A percentile compares a stretch with the other conserved stretches of the same genome.
Conservation (phyloP, 768 basidiomycete genomes). For the Podaxis sp. region DNA sequence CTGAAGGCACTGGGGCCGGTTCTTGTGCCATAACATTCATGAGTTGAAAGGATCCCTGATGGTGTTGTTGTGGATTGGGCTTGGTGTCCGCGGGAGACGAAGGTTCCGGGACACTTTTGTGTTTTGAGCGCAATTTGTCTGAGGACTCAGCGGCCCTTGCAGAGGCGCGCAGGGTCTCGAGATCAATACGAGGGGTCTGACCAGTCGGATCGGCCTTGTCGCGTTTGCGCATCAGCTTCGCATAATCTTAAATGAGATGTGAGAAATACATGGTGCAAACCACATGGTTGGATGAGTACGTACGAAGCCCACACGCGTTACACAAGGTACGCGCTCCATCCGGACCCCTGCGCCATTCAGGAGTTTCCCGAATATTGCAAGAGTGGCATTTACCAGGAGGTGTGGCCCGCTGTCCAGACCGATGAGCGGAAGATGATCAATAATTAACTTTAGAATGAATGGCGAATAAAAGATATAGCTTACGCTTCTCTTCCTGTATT, state of each 20-base stretch:
- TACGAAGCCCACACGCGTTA: constrained; percentile 85
- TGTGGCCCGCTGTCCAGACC: constrained; percentile 66
- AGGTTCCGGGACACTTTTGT: constrained; percentile 21
- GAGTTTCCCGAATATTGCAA: constrained; percentile 84
- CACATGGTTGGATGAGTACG: constrained; percentile 32
- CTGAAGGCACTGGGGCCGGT: constrained; percentile 19
- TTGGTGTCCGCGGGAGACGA: constrained; percentile 30
- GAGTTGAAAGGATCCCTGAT: constrained; percentile 65
- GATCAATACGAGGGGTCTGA: constrained; percentile 59
- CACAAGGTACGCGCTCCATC: constrained; percentile 83
- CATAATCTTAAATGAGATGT: constrained; percentile 56
- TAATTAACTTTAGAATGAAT: constrained; percentile 17
- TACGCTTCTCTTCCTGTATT: constrained; percentile 85
- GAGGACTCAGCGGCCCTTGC: constrained; percentile 53
- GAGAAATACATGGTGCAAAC: not conserved
- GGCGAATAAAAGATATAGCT: constrained; percentile 32
- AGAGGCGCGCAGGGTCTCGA: constrained; percentile 76
- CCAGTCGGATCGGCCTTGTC: constrained; percentile 65
- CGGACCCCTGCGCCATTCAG: constrained; percentile 86
- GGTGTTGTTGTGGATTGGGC: constrained; percentile 30
- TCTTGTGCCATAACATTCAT: constrained; percentile 34
- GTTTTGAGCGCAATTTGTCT: constrained; percentile 13
- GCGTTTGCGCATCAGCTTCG: constrained; percentile 78
- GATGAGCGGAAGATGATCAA: constrained; percentile 30
- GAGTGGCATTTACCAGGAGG: constrained; percentile 88